Conservation (phyloP, 2,329 filamentous ascomycete species). For the Trichoderma atrobrunneum region DNA sequence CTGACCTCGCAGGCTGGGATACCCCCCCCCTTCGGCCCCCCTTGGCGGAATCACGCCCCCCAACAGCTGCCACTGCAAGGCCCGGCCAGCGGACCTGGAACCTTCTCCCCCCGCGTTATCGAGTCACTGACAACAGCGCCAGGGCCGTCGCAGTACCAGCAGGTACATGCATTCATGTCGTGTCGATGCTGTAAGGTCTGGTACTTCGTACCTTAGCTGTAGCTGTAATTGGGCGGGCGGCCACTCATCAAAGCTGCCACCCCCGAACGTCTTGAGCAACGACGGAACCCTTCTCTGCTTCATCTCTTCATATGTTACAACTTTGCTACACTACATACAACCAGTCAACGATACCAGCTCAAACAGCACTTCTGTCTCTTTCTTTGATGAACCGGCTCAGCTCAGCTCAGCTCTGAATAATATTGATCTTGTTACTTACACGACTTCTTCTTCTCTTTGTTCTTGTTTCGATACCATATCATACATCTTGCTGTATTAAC, state of each 20-base stretch:
- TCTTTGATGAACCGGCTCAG: conserved; percentile 3
- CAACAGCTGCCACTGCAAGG: background rate
- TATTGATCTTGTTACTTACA: background rate
- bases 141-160: conserved; percentile 6
- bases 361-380: conserved; percentile 11
- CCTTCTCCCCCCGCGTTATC: conserved; percentile 14
- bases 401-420: conserved; percentile 14
- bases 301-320: conserved; percentile 6
- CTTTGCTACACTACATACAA: conserved; percentile 6
- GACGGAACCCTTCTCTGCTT: conserved; percentile 3
- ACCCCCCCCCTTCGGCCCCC: background rate
- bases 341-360: conserved; percentile 10
- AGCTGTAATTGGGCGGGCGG: conserved; percentile 5
- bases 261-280: conserved; percentile 5
- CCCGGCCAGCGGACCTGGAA: background rate
- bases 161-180: background rate
- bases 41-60: conserved; percentile 11
- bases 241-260: conserved; percentile 18
- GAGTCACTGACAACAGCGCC: conserved; percentile 16
- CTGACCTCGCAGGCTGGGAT: background rate
- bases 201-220: background rate
- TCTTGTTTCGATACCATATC: background rate
- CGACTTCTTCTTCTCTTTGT: conserved; percentile 4
- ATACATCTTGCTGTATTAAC: conserved; percentile 13
- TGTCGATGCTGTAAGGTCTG: background rate